These are phyloP conservation scores for Diddensiella transvaalensis DNA, from an alignment of 805 yeast species.

Conservation along the genomic window DNA sequence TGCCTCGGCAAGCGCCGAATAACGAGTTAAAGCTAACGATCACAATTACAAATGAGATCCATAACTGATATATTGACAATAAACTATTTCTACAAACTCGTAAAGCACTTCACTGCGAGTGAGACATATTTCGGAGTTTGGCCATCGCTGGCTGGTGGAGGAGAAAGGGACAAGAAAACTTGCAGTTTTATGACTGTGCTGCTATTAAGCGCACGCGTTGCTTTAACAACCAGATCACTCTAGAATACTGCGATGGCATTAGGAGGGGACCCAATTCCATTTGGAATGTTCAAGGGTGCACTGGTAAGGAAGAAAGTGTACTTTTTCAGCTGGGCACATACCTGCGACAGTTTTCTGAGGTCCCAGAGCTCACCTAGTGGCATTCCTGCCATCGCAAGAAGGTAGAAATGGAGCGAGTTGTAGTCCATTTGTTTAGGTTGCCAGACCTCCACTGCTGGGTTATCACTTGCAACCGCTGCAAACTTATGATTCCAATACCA, in stretches of 20 bases:
- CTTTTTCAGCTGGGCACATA: constrained; percentile 17
- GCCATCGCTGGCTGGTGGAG: too few relatives aligned
- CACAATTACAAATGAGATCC: too few relatives aligned
- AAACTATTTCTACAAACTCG: too few relatives aligned
- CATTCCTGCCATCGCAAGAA: constrained; percentile 25
- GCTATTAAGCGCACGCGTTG: too few relatives aligned
- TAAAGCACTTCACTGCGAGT: too few relatives aligned
- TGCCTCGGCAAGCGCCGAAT: too few relatives aligned
- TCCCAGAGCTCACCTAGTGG: constrained; percentile 27
- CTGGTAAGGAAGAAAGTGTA: constrained; percentile 24
- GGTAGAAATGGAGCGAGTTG: constrained; percentile 8
- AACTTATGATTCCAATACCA: constrained; percentile 13
- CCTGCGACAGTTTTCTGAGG: constrained; percentile 17
- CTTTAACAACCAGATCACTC: too few relatives aligned
- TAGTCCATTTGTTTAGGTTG: constrained; percentile 6
- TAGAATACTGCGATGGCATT: constrained; percentile 41
- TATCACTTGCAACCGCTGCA: constrained; percentile 12
- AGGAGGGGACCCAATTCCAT: constrained; percentile 26
- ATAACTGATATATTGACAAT: too few relatives aligned
- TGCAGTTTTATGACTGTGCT: too few relatives aligned
- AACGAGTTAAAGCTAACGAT: too few relatives aligned
- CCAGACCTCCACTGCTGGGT: constrained; percentile 12
- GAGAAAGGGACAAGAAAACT: too few relatives aligned
- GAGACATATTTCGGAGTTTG: too few relatives aligned
- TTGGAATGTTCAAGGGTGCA: constrained; percentile 23